Evolutionary conservation across 2,329 filamentous ascomycete species (phyloP).

Genomic region (Domatiomyces globalis): DNA sequence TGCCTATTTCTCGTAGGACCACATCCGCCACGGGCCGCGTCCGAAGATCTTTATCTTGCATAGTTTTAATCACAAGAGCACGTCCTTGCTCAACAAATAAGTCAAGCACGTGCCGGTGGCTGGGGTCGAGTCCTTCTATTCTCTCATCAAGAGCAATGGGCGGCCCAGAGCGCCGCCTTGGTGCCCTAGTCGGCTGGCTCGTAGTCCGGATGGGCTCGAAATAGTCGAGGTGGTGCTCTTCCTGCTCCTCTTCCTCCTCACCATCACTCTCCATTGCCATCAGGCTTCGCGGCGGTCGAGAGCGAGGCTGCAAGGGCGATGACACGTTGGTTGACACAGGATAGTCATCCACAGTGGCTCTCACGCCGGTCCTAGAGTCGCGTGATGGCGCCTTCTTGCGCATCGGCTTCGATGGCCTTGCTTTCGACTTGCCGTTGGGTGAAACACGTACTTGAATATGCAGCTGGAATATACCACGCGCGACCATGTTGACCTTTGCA

Average conservation of each 20-base stretch:
- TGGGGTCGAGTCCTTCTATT: constrained; percentile 28
- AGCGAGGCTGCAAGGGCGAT: constrained; percentile 42
- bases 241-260: constrained; percentile 22
- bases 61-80: constrained; percentile 28
- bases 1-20: constrained; percentile 35
- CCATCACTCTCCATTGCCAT: constrained; percentile 10
- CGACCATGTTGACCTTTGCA: constrained; percentile 34
- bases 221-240: constrained; percentile 25
- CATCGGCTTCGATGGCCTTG: constrained; percentile 18
- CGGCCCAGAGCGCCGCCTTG: constrained; percentile 25
- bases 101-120: constrained; percentile 32
- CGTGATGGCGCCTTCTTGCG: constrained; percentile 17
- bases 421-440: constrained; percentile 28
- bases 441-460: constrained; percentile 41
- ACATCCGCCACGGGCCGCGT: constrained; percentile 33
- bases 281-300: constrained; percentile 22
- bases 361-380: constrained; percentile 20
- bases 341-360: constrained; percentile 26
- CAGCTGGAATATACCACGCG: constrained; percentile 30
- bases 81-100: constrained; percentile 35
- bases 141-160: constrained; percentile 33
- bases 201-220: constrained; percentile 29
- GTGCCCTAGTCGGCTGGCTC: constrained; percentile 15
- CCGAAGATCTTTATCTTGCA: constrained; percentile 31
- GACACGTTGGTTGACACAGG: constrained; percentile 54